Conservation (phyloP, 371 early-diverging fungal species). For the Thermomucor indicae-seudaticae region DNA sequence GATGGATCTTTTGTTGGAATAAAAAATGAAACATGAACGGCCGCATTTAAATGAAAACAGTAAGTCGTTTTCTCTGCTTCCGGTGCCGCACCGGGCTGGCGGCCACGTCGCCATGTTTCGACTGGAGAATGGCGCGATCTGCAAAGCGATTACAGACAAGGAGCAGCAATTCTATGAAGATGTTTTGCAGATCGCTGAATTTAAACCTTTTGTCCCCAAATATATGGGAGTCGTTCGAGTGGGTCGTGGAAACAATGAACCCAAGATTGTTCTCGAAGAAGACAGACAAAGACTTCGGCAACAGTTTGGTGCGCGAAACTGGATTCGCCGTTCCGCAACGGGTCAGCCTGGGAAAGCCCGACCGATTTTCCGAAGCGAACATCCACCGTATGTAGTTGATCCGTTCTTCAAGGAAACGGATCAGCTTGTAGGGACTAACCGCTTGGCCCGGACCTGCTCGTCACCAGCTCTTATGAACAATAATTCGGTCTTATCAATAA, state of each 20-base stretch:
- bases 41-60: no score
- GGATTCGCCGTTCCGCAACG: no score
- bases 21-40: no score
- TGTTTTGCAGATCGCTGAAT: constrained; percentile 14
- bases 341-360: no score
- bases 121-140: constrained; percentile 26
- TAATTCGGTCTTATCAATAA: no score
- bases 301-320: no score
- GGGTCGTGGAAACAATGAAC: constrained; percentile 1
- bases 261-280: constrained; percentile 8
- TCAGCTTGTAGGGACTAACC: no score
- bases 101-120: constrained; percentile 38
- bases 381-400: constrained; percentile 3
- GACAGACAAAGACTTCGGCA: constrained; percentile 6
- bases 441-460: no score
- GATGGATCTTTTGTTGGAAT: no score
- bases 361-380: constrained; percentile 6
- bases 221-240: constrained; percentile 29
- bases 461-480: no score
- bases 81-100: constrained; percentile 31
- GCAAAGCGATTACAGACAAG: constrained; percentile 21
- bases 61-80: no score
- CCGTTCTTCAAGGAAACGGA: neutral
- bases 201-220: constrained; percentile 23
- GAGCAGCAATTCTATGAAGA: constrained; percentile 24